These are phyloP conservation scores for Erysimum cheiri DNA, from an alignment of 441 rosid species.

Conservation along the genomic window DNA sequence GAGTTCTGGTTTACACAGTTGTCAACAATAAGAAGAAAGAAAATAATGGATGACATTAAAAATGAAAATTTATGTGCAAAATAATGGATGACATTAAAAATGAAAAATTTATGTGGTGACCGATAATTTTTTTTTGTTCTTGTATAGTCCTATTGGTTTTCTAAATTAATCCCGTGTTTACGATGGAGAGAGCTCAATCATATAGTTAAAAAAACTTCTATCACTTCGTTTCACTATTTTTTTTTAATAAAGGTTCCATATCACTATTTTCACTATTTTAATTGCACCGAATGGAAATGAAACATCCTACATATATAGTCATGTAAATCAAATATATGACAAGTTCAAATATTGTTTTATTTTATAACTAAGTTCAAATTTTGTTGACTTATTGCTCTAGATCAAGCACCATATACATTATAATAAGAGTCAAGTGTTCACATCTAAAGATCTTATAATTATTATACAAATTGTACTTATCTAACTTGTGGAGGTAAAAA, in stretches of 20 bases:
- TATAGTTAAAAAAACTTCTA: too few species aligned
- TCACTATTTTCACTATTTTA: too few species aligned
- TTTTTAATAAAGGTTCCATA: too few species aligned
- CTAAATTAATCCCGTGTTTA: too few species aligned
- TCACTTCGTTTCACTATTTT: too few species aligned
- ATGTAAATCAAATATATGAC: slow-evolving; percentile 10
- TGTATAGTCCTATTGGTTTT: too few species aligned
- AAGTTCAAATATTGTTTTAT: not conserved
- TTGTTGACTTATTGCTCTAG: slow-evolving; percentile 15
- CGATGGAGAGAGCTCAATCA: too few species aligned
- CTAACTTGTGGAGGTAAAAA: slow-evolving; percentile 31
- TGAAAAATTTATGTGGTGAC: too few species aligned
- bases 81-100: too few species aligned
- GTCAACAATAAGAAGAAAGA: not conserved
- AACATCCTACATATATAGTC: not conserved
- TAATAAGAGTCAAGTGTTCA: slow-evolving; percentile 35
- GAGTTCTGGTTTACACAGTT: slow-evolving; percentile 11
- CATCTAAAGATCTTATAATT: slow-evolving; percentile 15
- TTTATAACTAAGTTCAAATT: not conserved
- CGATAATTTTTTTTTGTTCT: too few species aligned
- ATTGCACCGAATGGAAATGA: too few species aligned
- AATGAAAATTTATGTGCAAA: too few species aligned
- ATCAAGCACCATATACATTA: slow-evolving; percentile 17
- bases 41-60: not conserved
- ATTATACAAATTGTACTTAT: slow-evolving; percentile 18